phyloP scores from a whole-genome alignment of 2,329 filamentous ascomycete genomes.

The Coleophoma eucalyptorum region DNA sequence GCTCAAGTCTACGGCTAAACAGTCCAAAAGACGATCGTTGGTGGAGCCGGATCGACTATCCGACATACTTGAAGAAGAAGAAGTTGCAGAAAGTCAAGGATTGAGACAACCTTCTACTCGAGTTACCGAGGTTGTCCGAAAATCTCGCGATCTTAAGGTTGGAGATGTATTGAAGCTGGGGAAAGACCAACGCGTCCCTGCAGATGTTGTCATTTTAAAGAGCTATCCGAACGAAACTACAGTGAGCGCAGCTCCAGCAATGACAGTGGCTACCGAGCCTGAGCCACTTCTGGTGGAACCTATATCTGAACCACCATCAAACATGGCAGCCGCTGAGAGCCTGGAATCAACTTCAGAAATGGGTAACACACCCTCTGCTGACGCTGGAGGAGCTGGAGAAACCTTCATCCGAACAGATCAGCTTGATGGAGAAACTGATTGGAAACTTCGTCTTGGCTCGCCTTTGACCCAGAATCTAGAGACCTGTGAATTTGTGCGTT shows the following conservation, averaged over 20 bases:
- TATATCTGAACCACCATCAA: conserved; percentile 22
- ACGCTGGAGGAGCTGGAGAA: conserved; percentile 54
- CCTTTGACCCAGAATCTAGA: conserved; percentile 78
- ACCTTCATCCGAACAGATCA: conserved; percentile 98
- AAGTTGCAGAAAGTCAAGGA: conserved; percentile 42
- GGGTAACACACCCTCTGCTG: conserved; percentile 22
- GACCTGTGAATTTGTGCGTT: conserved; percentile 65
- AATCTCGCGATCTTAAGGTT: conserved; percentile 84
- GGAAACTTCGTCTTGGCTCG: conserved; percentile 90
- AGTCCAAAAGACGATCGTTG: conserved; percentile 29
- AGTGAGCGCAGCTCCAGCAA: conserved; percentile 10
- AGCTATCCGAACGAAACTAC: conserved; percentile 60
- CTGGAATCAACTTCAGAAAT: conserved; percentile 18
- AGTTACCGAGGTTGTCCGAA: conserved; percentile 68
- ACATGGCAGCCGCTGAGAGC: conserved; percentile 13
- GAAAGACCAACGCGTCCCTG: conserved; percentile 90
- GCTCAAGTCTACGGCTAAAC: conserved; percentile 43
- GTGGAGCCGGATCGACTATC: conserved; percentile 44
- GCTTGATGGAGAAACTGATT: conserved; percentile 95
- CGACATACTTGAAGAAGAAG: conserved; percentile 69
- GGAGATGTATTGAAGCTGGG: conserved; percentile 91
- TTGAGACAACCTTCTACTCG: conserved; percentile 38
- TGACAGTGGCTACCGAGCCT: neutral
- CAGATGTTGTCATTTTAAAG: conserved; percentile 90
- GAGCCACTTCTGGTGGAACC: conserved; percentile 24